These are phyloP conservation scores for Chaetoscypha palmicola DNA, from an alignment of 2,329 filamentous ascomycete species.

Conservation along the genomic window DNA sequence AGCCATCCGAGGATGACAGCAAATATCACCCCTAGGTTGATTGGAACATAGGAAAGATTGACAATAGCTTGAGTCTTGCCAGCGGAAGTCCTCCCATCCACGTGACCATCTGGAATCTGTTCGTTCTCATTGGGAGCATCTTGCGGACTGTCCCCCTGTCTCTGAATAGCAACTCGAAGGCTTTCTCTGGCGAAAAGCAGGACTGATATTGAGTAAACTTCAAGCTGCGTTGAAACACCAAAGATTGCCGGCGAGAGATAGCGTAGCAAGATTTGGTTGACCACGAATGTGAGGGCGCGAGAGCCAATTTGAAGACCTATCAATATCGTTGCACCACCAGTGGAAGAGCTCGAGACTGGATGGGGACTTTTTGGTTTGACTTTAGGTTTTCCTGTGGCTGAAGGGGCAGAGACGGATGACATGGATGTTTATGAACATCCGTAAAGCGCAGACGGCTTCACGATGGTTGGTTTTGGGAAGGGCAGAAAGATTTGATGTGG, in stretches of 20 bases:
- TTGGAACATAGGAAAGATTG: constrained; percentile 79
- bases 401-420: background rate
- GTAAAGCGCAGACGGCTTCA: too few species aligned
- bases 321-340: constrained; percentile 39
- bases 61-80: constrained; percentile 65
- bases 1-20: constrained; percentile 57
- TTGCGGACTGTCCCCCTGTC: constrained; percentile 45
- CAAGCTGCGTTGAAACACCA: constrained; percentile 81
- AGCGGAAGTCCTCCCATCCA: constrained; percentile 24
- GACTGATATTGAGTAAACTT: constrained; percentile 88
- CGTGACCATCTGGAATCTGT: constrained; percentile 21
- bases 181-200: constrained; percentile 92
- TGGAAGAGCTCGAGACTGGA: constrained; percentile 22
- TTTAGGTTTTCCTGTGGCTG: background rate
- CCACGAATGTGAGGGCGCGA: constrained; percentile 80
- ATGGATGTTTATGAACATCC: background rate
- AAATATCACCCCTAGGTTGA: constrained; percentile 60
- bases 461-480: too few species aligned
- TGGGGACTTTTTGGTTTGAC: background rate
- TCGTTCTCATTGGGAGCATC: constrained; percentile 17
- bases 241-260: constrained; percentile 80
- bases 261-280: constrained; percentile 86
- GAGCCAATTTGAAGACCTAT: constrained; percentile 83
- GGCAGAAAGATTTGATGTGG: too few species aligned
- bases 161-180: constrained; percentile 82